A percentile compares a stretch with the other conserved stretches of the same genome.
These are phyloP conservation scores for Colletotrichum godetiae DNA, from an alignment of 2,329 filamentous ascomycete genomes.

Conservation along the genomic window DNA sequence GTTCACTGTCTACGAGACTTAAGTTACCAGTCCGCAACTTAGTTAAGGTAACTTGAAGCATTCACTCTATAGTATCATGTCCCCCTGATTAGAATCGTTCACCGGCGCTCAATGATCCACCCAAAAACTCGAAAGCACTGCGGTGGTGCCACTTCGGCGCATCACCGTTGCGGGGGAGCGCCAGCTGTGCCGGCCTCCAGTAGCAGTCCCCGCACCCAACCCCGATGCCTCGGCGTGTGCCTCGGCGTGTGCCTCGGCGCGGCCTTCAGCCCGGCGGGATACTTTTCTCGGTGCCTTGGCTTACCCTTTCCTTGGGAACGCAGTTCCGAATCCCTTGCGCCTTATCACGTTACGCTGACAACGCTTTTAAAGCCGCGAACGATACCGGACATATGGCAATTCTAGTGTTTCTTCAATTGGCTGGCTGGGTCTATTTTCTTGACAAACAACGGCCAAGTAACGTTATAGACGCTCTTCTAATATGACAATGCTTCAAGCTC, in stretches of 20 bases:
- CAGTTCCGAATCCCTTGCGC: background rate
- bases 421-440: background rate
- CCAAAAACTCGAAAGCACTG: background rate
- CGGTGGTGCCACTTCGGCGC: slow-evolving; percentile 20
- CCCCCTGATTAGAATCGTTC: background rate
- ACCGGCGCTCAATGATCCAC: background rate
- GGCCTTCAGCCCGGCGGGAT: slow-evolving; percentile 3
- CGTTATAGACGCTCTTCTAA: background rate
- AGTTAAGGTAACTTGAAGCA: too few species aligned
- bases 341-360: background rate
- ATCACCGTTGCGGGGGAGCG: slow-evolving; percentile 14
- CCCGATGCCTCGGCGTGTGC: slow-evolving; percentile 29
- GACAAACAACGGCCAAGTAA: too few species aligned
- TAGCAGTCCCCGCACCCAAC: slow-evolving; percentile 4
- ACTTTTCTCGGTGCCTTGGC: background rate
- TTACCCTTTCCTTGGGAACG: background rate
- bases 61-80: background rate
- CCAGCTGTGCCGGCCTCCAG: slow-evolving; percentile 17
- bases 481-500: background rate
- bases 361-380: background rate
- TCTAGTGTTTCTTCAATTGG: background rate
- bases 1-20: too few species aligned
- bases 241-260: slow-evolving; percentile 33
- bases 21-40: too few species aligned
- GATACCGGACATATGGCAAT: background rate